Evolutionary conservation across 805 yeast genomes (phyloP).

Genomic region (Metschnikowia dekortorum): DNA sequence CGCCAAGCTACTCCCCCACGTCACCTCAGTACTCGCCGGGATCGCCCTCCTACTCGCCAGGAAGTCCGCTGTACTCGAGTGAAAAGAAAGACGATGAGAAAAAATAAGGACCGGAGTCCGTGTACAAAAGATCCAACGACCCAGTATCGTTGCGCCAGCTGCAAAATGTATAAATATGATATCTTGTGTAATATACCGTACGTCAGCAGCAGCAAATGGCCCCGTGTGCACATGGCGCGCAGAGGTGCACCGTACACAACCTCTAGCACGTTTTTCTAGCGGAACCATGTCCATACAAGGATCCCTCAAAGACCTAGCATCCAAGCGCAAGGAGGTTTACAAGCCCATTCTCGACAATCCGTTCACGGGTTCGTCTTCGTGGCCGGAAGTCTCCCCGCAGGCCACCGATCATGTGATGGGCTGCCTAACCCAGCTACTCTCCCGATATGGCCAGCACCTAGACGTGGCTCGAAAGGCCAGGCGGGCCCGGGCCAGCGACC

Average conservation of each 20-base stretch:
- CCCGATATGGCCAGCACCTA: slow-evolving; percentile 14
- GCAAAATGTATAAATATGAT: slow-evolving; percentile 1
- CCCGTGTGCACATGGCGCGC: slow-evolving; percentile 1
- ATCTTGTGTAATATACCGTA: background rate
- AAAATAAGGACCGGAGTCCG: slow-evolving; percentile 7
- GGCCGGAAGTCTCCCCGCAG: slow-evolving; percentile 12
- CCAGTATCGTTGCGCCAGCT: slow-evolving; percentile 3
- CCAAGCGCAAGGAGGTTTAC: slow-evolving; percentile 51
- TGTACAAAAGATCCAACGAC: slow-evolving; percentile 7
- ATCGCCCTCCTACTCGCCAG: slow-evolving; percentile 54
- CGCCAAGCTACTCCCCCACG: slow-evolving; percentile 18
- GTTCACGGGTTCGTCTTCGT: slow-evolving; percentile 38
- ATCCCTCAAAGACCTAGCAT: slow-evolving; percentile 48
- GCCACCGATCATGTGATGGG: slow-evolving; percentile 11
- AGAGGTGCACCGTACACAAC: background rate
- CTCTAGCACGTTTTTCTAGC: background rate
- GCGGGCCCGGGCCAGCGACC: too few relatives aligned
- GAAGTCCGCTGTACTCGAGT: slow-evolving; percentile 39
- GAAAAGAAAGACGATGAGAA: slow-evolving; percentile 16
- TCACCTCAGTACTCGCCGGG: slow-evolving; percentile 26
- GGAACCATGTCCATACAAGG: slow-evolving; percentile 10
- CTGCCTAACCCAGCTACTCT: slow-evolving; percentile 12
- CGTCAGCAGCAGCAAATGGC: too few relatives aligned
- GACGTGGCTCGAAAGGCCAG: background rate
- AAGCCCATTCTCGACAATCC: slow-evolving; percentile 66